Evolutionary conservation across 495 filamentous ascomycete genomes (phyloP).

Genomic region (Barbatosphaeria neglecta): DNA sequence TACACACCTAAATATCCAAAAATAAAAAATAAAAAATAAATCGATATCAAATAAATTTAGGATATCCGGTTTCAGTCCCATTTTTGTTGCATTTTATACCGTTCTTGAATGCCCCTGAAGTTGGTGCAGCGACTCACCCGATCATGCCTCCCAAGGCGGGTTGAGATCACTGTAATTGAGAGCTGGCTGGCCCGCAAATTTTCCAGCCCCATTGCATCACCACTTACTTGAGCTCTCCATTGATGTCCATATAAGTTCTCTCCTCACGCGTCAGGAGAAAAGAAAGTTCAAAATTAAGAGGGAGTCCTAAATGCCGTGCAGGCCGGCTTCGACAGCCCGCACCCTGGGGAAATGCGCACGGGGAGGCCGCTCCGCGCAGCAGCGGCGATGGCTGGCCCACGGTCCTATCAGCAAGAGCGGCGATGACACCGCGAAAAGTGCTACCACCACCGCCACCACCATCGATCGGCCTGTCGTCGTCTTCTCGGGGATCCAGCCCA

Average conservation of each 20-base stretch:
- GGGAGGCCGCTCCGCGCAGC: background rate
- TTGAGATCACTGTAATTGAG: no score
- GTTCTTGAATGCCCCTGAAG: no score
- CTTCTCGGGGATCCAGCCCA: conserved; percentile 96
- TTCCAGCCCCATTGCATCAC: background rate
- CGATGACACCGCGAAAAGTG: background rate
- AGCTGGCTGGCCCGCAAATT: background rate
- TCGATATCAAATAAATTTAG: no score
- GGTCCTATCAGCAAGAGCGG: background rate
- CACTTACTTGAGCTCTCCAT: no score
- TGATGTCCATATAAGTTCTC: background rate
- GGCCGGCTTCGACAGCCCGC: background rate
- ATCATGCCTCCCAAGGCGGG: no score
- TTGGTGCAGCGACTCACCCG: no score
- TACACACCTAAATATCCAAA: no score
- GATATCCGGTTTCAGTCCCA: no score
- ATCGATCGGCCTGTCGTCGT: conserved; percentile 36
- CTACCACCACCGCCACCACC: background rate
- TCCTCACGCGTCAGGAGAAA: background rate
- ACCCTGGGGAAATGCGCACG: background rate
- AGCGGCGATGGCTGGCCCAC: background rate
- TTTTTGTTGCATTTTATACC: no score
- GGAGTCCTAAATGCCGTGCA: background rate
- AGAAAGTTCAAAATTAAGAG: background rate
- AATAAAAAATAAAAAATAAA: no score